Conservation (phyloP, 202 grass and related monocot genomes). For the Hordeum pubiflorum region DNA sequence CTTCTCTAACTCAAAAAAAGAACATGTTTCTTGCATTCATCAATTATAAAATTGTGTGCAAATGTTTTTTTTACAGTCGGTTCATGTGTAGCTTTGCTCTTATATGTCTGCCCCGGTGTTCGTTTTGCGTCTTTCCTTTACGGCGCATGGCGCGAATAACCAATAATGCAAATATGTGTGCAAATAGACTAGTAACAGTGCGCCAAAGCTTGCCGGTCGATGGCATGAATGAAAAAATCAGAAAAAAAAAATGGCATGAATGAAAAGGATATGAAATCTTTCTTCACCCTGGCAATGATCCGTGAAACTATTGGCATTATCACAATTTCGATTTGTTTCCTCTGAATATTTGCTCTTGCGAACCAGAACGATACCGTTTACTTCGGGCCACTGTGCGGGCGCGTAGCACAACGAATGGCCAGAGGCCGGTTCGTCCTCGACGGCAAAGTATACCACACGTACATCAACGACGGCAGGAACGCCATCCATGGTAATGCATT, state of each 20-base stretch:
- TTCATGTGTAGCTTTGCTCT: not conserved
- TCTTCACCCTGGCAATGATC: not conserved
- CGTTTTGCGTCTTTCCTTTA: not conserved
- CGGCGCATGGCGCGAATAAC: not conserved
- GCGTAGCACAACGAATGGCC: slow-evolving; percentile 48
- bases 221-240: too few relatives aligned
- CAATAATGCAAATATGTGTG: too few relatives aligned
- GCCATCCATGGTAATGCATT: slow-evolving; percentile 41
- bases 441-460: slow-evolving; percentile 40
- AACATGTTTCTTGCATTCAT: not conserved
- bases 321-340: not conserved
- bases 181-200: too few relatives aligned
- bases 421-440: slow-evolving; percentile 56
- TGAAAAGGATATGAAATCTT: not conserved
- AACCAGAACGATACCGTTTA: slow-evolving; percentile 38
- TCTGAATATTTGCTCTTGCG: not conserved
- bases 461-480: slow-evolving; percentile 46
- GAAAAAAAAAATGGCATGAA: too few relatives aligned
- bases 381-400: slow-evolving; percentile 56
- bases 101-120: not conserved
- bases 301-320: not conserved
- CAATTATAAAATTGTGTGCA: not conserved
- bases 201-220: too few relatives aligned
- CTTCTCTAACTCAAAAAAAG: too few relatives aligned
- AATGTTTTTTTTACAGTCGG: not conserved